Evolutionary conservation across 495 filamentous ascomycete genomes (phyloP).

Genomic region (Amphirosellinia nigrospora): DNA sequence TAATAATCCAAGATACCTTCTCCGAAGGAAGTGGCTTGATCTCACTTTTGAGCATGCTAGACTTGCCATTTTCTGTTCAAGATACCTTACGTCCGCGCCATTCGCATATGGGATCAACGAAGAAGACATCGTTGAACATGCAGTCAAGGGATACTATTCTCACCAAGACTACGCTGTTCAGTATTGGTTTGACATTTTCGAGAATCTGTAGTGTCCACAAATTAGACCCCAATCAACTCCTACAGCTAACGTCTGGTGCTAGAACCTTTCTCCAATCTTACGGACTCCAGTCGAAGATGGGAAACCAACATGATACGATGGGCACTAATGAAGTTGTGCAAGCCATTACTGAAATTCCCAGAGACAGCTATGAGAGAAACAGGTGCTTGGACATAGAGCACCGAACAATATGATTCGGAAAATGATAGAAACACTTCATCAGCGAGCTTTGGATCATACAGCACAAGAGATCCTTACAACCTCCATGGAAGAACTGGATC

Average conservation of each 20-base stretch:
- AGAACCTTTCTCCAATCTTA: not conserved
- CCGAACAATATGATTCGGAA: conserved; percentile 2
- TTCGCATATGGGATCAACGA: not conserved
- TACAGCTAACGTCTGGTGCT: not conserved
- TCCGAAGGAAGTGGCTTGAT: not conserved
- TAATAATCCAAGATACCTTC: conserved; percentile 1
- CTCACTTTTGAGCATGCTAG: not conserved
- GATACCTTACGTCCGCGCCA: not conserved
- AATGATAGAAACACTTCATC: not conserved
- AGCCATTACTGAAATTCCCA: not conserved
- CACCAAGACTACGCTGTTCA: conserved; percentile 25
- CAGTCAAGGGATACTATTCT: conserved; percentile 20
- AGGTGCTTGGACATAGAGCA: not conserved
- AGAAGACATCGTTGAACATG: not conserved
- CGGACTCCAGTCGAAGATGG: not conserved
- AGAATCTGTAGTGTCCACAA: not conserved
- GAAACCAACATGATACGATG: too few relatives aligned
- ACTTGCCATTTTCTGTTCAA: conserved; percentile 10
- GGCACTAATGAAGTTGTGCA: not conserved
- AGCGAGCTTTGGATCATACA: not conserved
- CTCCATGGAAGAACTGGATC: not conserved
- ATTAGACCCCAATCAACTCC: not conserved
- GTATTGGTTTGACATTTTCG: conserved; percentile 26
- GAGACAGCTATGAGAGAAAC: not conserved
- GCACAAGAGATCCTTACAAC: not conserved